Evolutionary conservation across 768 basidiomycete species (phyloP).

Genomic region (Tulasnella sp.): DNA sequence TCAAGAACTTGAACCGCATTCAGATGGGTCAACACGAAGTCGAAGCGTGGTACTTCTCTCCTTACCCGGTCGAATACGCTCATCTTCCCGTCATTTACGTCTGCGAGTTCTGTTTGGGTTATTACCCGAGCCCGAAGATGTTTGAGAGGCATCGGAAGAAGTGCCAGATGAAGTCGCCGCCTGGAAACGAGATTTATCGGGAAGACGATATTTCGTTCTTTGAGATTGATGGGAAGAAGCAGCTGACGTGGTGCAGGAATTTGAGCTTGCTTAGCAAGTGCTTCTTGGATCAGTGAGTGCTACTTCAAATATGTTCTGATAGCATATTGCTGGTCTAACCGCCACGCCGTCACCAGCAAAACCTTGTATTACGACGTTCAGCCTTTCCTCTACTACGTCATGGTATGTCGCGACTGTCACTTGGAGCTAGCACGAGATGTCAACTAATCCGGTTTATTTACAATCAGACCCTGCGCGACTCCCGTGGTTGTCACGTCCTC

Average conservation of each 20-base stretch:
- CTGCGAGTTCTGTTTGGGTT: slow-evolving; percentile 96
- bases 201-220: slow-evolving; percentile 96
- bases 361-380: slow-evolving; percentile 99
- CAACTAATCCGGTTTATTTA: slow-evolving; percentile 11
- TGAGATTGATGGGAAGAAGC: slow-evolving; percentile 95
- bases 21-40: slow-evolving; percentile 96
- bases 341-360: slow-evolving; percentile 45
- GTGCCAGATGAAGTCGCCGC: slow-evolving; percentile 86
- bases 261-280: slow-evolving; percentile 93
- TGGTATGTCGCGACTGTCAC: slow-evolving; percentile 42
- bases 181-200: slow-evolving; percentile 98
- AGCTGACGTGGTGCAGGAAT: slow-evolving; percentile 94
- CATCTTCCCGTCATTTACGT: slow-evolving; percentile 91
- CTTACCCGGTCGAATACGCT: slow-evolving; percentile 96
- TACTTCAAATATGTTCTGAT: slow-evolving; percentile 2
- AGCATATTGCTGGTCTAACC: background rate
- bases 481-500: slow-evolving; percentile 83
- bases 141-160: slow-evolving; percentile 81
- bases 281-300: slow-evolving; percentile 89
- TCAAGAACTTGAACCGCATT: slow-evolving; percentile 94
- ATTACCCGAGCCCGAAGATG: slow-evolving; percentile 85
- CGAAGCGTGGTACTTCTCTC: slow-evolving; percentile 99
- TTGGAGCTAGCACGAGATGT: slow-evolving; percentile 2
- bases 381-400: slow-evolving; percentile 98
- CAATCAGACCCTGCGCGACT: slow-evolving; percentile 79